These are phyloP conservation scores for Penicillium paxilli DNA, from an alignment of 495 filamentous ascomycete genomes.

Conservation along the genomic window DNA sequence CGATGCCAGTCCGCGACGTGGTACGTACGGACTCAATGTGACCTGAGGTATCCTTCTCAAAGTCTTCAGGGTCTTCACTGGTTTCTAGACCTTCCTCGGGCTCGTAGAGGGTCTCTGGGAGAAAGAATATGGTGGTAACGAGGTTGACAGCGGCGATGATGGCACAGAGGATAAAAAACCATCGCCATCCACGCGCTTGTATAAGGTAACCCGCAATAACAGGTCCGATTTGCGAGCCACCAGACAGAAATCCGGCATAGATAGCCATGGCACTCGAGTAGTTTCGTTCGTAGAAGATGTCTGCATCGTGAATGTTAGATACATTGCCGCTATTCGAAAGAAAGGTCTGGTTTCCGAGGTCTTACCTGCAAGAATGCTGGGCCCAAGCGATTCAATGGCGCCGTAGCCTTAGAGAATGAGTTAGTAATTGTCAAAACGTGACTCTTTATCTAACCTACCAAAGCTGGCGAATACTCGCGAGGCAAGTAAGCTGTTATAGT, in stretches of 20 bases:
- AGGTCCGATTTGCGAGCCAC: slow-evolving; percentile 33
- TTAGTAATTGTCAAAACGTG: neutral
- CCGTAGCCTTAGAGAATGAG: slow-evolving; percentile 22
- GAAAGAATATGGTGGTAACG: slow-evolving; percentile 28
- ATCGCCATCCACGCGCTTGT: slow-evolving; percentile 29
- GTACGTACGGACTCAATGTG: slow-evolving; percentile 21
- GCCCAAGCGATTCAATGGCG: slow-evolving; percentile 37
- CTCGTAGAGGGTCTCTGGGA: slow-evolving; percentile 33
- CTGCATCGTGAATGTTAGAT: slow-evolving; percentile 3
- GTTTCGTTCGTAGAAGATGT: slow-evolving; percentile 39
- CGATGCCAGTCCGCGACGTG: slow-evolving; percentile 9
- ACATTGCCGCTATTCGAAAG: neutral
- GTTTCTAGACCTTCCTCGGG: slow-evolving; percentile 14
- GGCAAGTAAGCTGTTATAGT: slow-evolving; percentile 28
- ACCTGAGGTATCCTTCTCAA: slow-evolving; percentile 13
- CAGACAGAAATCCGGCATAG: slow-evolving; percentile 38
- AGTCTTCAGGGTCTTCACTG: slow-evolving; percentile 10
- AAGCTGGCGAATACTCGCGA: slow-evolving; percentile 36
- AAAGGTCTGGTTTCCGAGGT: no score
- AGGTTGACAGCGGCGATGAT: slow-evolving; percentile 32
- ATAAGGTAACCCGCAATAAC: slow-evolving; percentile 35
- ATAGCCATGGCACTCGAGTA: slow-evolving; percentile 43
- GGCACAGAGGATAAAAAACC: slow-evolving; percentile 36
- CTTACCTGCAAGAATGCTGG: slow-evolving; percentile 37
- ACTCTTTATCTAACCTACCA: slow-evolving; percentile 7